Base-by-base conservation (phyloP, 2,329 filamentous ascomycete genomes). In the Penicillium sp. region DNA sequence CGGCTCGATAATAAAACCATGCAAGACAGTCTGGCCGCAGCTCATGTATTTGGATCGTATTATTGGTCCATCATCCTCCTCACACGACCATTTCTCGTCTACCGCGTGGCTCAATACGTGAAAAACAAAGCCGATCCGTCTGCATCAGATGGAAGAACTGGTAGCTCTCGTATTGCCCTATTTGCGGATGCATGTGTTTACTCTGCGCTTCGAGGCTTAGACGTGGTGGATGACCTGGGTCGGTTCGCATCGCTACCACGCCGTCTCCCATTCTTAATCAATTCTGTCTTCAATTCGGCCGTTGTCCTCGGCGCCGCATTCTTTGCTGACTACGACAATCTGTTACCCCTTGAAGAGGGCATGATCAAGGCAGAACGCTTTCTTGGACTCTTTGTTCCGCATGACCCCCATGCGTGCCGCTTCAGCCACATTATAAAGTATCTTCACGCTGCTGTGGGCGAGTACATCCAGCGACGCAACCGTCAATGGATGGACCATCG, bases 11-110 rank as follows among this genome's bases (percentile, higher is more conserved):
- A 74, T 59, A 67, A 75, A 21, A 63, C 67, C 10, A 66, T 73
- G 47, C 66, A 74, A 37, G 71, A 67, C 29, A 72, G 72, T 8
- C 65, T 81, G 8, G 79, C 79, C 3, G 77, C 80, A 5, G 80
- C 78, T n/a, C 80, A 82, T 43, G 75, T 80, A 1, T 73, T 83
- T 14, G 78, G 78, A 31, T 76, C 80, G 3, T 83, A 83, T 56
- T 82, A 82, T 63, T 83, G 81, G 71, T 80, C 79, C 1, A 82
- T 83, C 44, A 82, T 83, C 66, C 70, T 83, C 3, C 67, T 83
- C 4, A 82, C 81, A 7, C 71, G 81, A n/a, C 81, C 81, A 0
- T 83, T 83, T 54, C 70, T 83, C 11, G 78, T 82, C 26, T 83
- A 81, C 61, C 78, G 81, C 50, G 72, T 82, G 1, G 81, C 75